phyloP scores from a whole-genome alignment of 257 asterid genomes.

The Solanum raphanifolium region DNA sequence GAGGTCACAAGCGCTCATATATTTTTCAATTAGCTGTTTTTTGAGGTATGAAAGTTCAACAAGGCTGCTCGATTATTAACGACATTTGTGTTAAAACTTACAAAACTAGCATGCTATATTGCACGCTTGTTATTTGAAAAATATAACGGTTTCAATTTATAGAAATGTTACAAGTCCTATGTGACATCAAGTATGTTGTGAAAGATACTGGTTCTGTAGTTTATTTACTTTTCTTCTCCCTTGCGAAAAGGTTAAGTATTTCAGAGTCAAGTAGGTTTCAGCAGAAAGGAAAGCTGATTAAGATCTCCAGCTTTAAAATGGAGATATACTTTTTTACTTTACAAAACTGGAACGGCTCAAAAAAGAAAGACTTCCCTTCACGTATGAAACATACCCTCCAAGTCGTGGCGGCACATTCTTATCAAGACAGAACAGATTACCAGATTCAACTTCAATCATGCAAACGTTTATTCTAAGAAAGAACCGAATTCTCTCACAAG shows the following conservation, averaged over 20 bases:
- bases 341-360: neutral
- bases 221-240: neutral
- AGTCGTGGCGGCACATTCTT: neutral
- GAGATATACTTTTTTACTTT: neutral
- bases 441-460: neutral
- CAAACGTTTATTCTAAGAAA: neutral
- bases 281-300: neutral
- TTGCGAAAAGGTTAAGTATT: neutral
- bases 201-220: neutral
- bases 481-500: neutral
- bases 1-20: neutral
- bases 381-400: neutral
- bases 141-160: neutral
- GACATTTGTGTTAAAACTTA: no score
- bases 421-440: neutral
- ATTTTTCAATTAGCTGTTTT: neutral
- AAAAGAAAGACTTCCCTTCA: neutral
- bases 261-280: neutral
- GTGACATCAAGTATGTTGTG: neutral
- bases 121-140: neutral
- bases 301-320: neutral
- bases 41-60: no score
- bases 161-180: neutral
- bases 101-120: no score
- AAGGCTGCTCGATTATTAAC: no score